Percentiles rank a stretch among this genome's conserved stretches.
Conservation (phyloP, 176 grass and related monocot species). For the Bromus sterilis region DNA sequence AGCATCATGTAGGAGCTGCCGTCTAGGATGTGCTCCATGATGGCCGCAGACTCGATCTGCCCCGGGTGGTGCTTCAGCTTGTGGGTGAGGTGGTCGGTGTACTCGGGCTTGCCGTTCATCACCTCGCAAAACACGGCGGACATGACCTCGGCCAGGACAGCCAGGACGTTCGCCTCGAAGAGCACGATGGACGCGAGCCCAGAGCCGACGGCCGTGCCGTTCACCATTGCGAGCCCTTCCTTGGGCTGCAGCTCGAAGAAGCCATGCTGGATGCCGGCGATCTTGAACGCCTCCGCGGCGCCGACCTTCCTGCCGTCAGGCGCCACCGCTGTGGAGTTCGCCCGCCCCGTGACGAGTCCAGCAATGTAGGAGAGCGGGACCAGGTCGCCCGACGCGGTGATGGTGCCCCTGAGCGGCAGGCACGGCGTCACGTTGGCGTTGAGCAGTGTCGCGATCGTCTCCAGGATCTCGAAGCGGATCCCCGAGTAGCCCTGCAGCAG, state of each 20-base stretch:
- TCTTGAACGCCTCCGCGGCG: slow-evolving; percentile 36
- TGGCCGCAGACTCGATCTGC: slow-evolving; percentile 52
- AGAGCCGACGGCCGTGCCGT: slow-evolving; percentile 73
- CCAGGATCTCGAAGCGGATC: slow-evolving; percentile 92
- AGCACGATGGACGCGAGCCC: slow-evolving; percentile 19
- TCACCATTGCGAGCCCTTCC: slow-evolving; percentile 78
- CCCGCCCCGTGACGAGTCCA: no score
- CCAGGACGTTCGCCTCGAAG: background rate
- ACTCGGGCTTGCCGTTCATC: slow-evolving; percentile 81
- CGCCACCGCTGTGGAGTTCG: no score
- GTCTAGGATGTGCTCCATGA: slow-evolving; percentile 54
- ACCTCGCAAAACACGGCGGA: slow-evolving; percentile 51
- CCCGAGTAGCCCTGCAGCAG: slow-evolving; percentile 83
- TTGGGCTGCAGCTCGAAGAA: slow-evolving; percentile 80
- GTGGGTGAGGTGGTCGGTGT: slow-evolving; percentile 78
- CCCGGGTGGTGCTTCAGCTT: slow-evolving; percentile 73
- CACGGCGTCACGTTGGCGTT: no score
- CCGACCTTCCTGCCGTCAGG: no score
- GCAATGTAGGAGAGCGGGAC: no score
- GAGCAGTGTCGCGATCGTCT: no score
- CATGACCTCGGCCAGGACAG: background rate
- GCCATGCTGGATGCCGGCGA: slow-evolving; percentile 37
- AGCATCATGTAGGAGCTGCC: slow-evolving; percentile 55
- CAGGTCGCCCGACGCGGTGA: no score
- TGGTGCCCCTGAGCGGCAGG: no score